These are phyloP conservation scores for Paracamarosporium sp. DNA, from an alignment of 2,329 filamentous ascomycete species.

Conservation along the genomic window DNA sequence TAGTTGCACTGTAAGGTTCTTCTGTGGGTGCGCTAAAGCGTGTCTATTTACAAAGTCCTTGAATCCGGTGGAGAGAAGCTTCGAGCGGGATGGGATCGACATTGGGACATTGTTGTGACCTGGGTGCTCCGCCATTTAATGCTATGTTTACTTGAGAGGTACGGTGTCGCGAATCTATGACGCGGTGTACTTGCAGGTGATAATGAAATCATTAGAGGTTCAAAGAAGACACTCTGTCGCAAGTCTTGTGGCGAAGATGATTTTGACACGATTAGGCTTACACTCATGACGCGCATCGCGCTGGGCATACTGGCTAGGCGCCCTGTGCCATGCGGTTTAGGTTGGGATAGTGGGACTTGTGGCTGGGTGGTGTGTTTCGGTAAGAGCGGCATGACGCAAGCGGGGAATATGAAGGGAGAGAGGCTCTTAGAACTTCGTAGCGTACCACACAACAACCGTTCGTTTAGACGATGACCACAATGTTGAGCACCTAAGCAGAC, in stretches of 20 bases:
- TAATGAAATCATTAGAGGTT: conserved; percentile 3
- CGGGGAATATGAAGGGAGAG: neutral
- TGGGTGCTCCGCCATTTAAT: conserved; percentile 3
- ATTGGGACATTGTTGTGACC: neutral
- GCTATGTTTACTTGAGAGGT: neutral
- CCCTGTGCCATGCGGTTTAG: neutral
- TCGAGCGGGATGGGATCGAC: conserved; percentile 14
- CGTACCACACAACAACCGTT: neutral
- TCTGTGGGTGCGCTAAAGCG: conserved; percentile 30
- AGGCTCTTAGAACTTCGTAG: neutral
- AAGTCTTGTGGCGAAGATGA: neutral
- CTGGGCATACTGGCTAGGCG: neutral
- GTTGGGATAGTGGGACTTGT: neutral
- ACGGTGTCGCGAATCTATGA: neutral
- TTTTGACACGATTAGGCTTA: neutral
- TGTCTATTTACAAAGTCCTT: conserved; percentile 27
- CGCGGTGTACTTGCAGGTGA: neutral
- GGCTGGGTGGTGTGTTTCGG: conserved; percentile 1
- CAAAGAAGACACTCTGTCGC: neutral
- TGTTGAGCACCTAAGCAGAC: neutral
- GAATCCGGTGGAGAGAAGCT: conserved; percentile 15
- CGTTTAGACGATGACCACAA: neutral
- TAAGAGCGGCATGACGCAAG: conserved; percentile 11
- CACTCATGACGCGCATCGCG: neutral
- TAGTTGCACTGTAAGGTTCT: conserved; percentile 30